Evolutionary conservation across 208 protist species (phyloP), one percentile per base, ranked within the genome.

Genomic region (Crithidia acanthocephali): DNA sequence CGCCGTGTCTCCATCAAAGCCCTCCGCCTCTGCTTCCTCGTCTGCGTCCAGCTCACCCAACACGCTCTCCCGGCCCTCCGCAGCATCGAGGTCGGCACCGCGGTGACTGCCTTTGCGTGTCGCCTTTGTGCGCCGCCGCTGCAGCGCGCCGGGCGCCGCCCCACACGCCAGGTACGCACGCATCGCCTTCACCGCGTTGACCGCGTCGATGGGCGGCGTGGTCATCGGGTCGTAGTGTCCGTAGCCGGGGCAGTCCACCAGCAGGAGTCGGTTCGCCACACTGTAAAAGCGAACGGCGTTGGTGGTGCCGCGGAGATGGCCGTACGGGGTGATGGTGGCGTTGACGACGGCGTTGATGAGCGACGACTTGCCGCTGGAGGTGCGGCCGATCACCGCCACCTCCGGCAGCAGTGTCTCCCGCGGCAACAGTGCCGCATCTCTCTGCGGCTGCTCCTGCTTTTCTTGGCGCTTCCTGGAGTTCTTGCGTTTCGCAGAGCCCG

Each of bases 191-290:
- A 93, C 76, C 0, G 88, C 92, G 50, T 91, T 92, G 62, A 85
- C 81, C 10, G 88, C 90, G 50, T 94, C 90, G 18, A 90, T 28
- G 10, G 72, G 44, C 0, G 88, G 80, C 20, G 88, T 87, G 33
- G 72, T 66, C 61, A 93, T 76, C 23, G 90, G 86, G 52, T 94
- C 85, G 69, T 93, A 95, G 67, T 92, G 86, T 0, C 92, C 90
- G 72, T 97, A 97, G 2, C 92, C 92, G 6, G 92, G 92, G 64
- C 85, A 94, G 74, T 97, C 92, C 9, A 97, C 92, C 4, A 97
- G 68, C 73, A 88, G 58, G 10, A 95, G 59, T 1, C 73, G 75
- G 18, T 85, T 73, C 2, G 84, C 90, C 11, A 97, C 77, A 50
- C 37, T 84, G 79, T 97, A 97, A 67, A 97, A 97, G 63, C 80